These are phyloP conservation scores for Phialocephala sp. DNA, from an alignment of 2,329 filamentous ascomycete genomes.

Conservation along the genomic window DNA sequence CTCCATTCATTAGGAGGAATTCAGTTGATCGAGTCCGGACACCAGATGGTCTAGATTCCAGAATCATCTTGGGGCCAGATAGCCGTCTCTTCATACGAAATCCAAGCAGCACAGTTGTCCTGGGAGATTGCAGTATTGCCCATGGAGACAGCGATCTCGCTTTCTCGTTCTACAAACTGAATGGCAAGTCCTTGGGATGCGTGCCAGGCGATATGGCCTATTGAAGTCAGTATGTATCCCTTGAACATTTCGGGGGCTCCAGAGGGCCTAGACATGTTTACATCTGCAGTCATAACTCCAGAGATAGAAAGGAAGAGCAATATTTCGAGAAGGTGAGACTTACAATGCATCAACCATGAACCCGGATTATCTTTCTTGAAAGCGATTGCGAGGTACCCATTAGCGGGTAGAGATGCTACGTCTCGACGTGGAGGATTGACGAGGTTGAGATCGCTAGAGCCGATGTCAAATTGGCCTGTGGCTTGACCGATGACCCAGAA, in stretches of 20 bases:
- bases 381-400: constrained; percentile 41
- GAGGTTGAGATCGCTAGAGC: constrained; percentile 40
- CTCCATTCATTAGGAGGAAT: background rate
- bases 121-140: constrained; percentile 26
- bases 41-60: constrained; percentile 31
- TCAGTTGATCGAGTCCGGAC: background rate
- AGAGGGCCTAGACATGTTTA: no score
- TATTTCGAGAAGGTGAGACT: no score
- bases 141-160: constrained; percentile 32
- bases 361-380: constrained; percentile 44
- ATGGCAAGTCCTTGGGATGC: constrained; percentile 57
- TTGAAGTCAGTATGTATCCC: no score
- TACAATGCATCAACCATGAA: constrained; percentile 44
- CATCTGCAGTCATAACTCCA: no score
- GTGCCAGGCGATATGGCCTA: constrained; percentile 54
- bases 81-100: constrained; percentile 26
- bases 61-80: constrained; percentile 37
- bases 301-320: no score
- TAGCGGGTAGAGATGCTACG: constrained; percentile 52
- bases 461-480: constrained; percentile 44
- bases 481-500: constrained; percentile 55
- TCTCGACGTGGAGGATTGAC: constrained; percentile 59
- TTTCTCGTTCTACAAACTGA: constrained; percentile 53
- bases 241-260: no score
- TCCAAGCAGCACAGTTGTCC: constrained; percentile 36